Conservation (phyloP, 371 early-diverging fungal species). For the Saksenaea vasiformis region DNA sequence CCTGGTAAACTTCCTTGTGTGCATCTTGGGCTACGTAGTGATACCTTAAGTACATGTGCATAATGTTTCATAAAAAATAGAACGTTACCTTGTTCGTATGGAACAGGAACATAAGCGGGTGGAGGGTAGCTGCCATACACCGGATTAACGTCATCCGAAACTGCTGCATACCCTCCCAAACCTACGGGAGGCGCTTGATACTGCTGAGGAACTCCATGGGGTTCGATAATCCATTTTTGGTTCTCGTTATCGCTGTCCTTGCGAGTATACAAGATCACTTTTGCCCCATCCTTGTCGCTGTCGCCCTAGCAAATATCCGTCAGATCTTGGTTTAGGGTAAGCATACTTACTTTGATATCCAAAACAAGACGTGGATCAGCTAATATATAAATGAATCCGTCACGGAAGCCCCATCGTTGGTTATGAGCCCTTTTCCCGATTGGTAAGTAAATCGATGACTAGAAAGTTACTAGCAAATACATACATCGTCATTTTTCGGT, state of each 20-base stretch:
- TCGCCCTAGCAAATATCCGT: slow-evolving; percentile 27
- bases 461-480: background rate
- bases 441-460: background rate
- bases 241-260: slow-evolving; percentile 37
- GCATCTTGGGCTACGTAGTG: slow-evolving; percentile 15
- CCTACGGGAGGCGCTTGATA: slow-evolving; percentile 11
- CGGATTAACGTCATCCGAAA: background rate
- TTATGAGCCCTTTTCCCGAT: slow-evolving; percentile 36
- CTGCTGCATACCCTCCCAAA: slow-evolving; percentile 23
- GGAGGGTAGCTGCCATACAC: background rate
- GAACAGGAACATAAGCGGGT: slow-evolving; percentile 7
- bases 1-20: slow-evolving; percentile 24
- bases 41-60: slow-evolving; percentile 2
- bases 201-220: slow-evolving; percentile 11
- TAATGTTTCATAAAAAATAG: background rate
- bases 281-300: slow-evolving; percentile 34
- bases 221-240: slow-evolving; percentile 44
- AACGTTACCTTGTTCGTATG: slow-evolving; percentile 22
- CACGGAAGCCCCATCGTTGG: slow-evolving; percentile 46
- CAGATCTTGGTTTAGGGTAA: background rate
- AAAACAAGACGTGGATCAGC: slow-evolving; percentile 48
- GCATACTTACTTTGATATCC: slow-evolving; percentile 30
- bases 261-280: slow-evolving; percentile 40
- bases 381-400: slow-evolving; percentile 41
- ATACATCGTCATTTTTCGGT: slow-evolving; percentile 46